Conservation (phyloP, 345 rosid genomes). For the Corymbia maculata region DNA sequence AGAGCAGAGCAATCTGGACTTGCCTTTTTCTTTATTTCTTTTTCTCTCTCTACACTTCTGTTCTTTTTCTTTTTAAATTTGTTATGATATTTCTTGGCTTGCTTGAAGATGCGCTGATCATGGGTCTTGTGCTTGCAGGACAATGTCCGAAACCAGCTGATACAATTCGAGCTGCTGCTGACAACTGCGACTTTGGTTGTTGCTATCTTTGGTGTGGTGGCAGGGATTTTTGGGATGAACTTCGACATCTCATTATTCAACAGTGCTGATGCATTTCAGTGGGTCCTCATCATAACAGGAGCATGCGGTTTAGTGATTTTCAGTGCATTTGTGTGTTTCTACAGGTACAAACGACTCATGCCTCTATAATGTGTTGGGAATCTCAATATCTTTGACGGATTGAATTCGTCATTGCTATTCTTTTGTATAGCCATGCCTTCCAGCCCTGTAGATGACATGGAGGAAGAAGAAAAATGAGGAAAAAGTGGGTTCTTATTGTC, state of each 20-base stretch:
- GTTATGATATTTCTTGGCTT: background rate
- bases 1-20: background rate
- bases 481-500: background rate
- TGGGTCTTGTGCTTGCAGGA: constrained; percentile 40
- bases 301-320: constrained; percentile 42
- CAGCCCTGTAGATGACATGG: background rate
- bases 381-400: background rate
- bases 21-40: background rate
- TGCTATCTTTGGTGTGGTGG: constrained; percentile 90
- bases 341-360: constrained; percentile 90
- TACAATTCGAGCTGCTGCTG: constrained; percentile 89
- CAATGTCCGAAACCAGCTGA: constrained; percentile 92
- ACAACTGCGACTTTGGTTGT: constrained; percentile 93
- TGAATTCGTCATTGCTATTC: background rate
- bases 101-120: background rate
- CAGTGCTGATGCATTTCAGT: constrained; percentile 62
- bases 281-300: constrained; percentile 83
- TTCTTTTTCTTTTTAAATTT: background rate
- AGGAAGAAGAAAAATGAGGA: background rate
- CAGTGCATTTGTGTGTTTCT: constrained; percentile 77
- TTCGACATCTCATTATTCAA: constrained; percentile 60
- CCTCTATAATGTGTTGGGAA: constrained; percentile 27
- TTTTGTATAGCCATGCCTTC: background rate
- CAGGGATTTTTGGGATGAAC: constrained; percentile 95
- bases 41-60: background rate